phyloP scores from a whole-genome alignment of 768 basidiomycete genomes.

The Boletus rubescentipes region DNA sequence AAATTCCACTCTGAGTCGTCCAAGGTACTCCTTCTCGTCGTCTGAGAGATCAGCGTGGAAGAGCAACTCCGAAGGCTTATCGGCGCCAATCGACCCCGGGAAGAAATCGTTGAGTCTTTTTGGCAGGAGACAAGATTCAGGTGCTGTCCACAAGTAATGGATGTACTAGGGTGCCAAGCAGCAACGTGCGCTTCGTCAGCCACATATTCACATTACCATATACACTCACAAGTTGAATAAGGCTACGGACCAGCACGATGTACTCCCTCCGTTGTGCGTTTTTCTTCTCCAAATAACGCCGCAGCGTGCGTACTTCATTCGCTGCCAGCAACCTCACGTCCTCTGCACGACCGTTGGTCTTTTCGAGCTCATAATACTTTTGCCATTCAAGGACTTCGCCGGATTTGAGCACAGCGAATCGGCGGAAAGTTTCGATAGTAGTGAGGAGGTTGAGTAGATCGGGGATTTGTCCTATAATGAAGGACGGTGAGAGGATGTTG shows the following conservation, averaged over 20 bases:
- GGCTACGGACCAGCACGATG: slow-evolving; percentile 19
- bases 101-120: slow-evolving; percentile 28
- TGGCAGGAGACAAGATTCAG: slow-evolving; percentile 25
- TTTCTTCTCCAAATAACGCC: slow-evolving; percentile 11
- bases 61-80: slow-evolving; percentile 17
- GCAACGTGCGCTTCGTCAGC: not conserved
- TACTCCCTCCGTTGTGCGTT: slow-evolving; percentile 22
- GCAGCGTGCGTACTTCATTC: slow-evolving; percentile 15
- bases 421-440: slow-evolving; percentile 24
- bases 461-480: slow-evolving; percentile 32
- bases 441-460: slow-evolving; percentile 28
- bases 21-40: slow-evolving; percentile 21
- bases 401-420: slow-evolving; percentile 12
- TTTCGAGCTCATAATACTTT: slow-evolving; percentile 18
- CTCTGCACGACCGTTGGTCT: not conserved
- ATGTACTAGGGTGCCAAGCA: slow-evolving; percentile 20
- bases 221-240: slow-evolving; percentile 22
- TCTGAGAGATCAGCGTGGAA: slow-evolving; percentile 27
- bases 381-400: slow-evolving; percentile 28
- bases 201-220: not conserved
- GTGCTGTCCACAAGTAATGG: slow-evolving; percentile 28
- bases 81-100: slow-evolving; percentile 22
- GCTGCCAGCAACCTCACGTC: slow-evolving; percentile 20
- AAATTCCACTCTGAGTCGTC: slow-evolving; percentile 16
- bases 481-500: slow-evolving; percentile 30